These are phyloP conservation scores for Cicer yamashitae DNA, from an alignment of 306 rosid species.

Conservation along the genomic window DNA sequence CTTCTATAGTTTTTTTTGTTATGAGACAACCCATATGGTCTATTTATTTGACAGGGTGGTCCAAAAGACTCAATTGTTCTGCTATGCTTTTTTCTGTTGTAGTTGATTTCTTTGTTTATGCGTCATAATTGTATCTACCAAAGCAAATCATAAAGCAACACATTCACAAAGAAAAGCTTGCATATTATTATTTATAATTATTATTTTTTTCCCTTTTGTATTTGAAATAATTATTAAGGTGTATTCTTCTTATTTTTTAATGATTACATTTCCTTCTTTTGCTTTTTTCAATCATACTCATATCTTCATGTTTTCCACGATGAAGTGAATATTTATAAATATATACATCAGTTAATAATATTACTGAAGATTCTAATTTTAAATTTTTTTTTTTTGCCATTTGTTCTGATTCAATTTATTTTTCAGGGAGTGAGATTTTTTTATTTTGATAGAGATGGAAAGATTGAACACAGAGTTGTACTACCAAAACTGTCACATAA, in stretches of 20 bases:
- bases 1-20: constrained; percentile 41
- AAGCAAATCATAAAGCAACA: constrained; percentile 53
- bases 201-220: constrained; percentile 11
- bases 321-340: constrained; percentile 23
- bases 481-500: constrained; percentile 87
- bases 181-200: constrained; percentile 16
- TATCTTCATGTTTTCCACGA: constrained; percentile 25
- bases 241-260: constrained; percentile 13
- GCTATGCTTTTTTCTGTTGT: constrained; percentile 51
- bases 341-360: too few relatives aligned
- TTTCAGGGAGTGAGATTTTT: constrained; percentile 41
- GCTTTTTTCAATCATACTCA: constrained; percentile 35
- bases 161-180: constrained; percentile 43
- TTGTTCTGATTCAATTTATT: background rate
- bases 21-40: constrained; percentile 57
- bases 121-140: constrained; percentile 52
- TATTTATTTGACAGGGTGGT: constrained; percentile 63
- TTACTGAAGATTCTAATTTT: too few relatives aligned
- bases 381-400: background rate
- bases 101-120: constrained; percentile 49
- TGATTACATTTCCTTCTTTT: constrained; percentile 31
- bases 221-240: constrained; percentile 44
- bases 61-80: constrained; percentile 52
- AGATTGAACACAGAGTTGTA: constrained; percentile 89
- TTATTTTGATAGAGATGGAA: constrained; percentile 62